phyloP scores from a whole-genome alignment of 23 red algal genomes.

The Cyanidiococcus yangmingshanensis region DNA sequence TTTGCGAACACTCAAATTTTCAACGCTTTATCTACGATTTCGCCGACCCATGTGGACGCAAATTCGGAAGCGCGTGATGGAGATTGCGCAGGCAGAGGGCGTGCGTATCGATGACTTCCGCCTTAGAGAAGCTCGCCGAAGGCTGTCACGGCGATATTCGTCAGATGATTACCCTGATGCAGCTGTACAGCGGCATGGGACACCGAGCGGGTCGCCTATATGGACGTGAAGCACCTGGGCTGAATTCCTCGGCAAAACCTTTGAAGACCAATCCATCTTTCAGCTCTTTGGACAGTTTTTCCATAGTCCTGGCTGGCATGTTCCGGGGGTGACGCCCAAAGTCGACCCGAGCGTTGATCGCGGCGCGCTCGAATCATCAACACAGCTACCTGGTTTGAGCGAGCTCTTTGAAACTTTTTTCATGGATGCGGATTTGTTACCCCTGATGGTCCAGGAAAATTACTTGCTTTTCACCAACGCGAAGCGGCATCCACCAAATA shows the following conservation, averaged over 20 bases:
- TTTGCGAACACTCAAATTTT: conserved; percentile 79
- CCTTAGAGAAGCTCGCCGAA: conserved; percentile 72
- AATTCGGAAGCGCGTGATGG: conserved; percentile 42
- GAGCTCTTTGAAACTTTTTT: conserved; percentile 72
- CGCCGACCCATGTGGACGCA: conserved; percentile 57
- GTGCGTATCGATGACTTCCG: conserved; percentile 52
- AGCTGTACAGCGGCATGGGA: conserved; percentile 16
- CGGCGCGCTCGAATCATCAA: background rate
- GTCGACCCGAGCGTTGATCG: background rate
- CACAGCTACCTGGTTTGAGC: conserved; percentile 20
- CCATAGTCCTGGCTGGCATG: background rate
- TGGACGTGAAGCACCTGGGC: conserved; percentile 14
- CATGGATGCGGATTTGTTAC: conserved; percentile 81
- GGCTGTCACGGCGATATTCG: conserved; percentile 91
- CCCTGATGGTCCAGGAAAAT: conserved; percentile 89
- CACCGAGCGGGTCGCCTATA: background rate
- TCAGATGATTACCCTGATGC: conserved; percentile 91
- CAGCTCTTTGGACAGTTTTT: conserved; percentile 7
- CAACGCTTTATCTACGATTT: conserved; percentile 60
- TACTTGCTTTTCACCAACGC: conserved; percentile 36
- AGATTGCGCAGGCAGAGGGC: conserved; percentile 70
- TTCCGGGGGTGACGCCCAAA: background rate
- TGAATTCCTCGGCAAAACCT: conserved; percentile 26
- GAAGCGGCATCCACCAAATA: conserved; percentile 20
- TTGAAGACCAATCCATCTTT: conserved; percentile 27